These are phyloP conservation scores for Diaporthe ampelina DNA, from an alignment of 2,329 filamentous ascomycete species.

Conservation along the genomic window DNA sequence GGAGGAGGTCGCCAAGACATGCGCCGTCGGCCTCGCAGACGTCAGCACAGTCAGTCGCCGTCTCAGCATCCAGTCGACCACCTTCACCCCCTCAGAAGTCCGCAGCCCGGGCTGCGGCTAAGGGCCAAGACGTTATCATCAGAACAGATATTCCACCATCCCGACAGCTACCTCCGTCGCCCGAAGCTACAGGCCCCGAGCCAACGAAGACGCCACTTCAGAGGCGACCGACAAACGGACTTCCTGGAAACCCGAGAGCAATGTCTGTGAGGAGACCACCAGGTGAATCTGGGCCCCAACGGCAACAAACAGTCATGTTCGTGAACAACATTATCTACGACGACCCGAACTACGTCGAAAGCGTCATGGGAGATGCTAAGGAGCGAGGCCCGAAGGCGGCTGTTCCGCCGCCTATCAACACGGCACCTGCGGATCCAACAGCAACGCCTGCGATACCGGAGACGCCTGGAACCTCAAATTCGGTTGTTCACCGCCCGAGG, in stretches of 20 bases:
- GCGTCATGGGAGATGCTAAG: conserved; percentile 62
- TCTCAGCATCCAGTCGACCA: neutral
- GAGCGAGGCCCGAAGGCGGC: conserved; percentile 48
- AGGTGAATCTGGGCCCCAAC: conserved; percentile 47
- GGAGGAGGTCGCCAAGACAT: conserved; percentile 65
- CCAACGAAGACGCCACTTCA: conserved; percentile 57
- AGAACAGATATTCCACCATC: conserved; percentile 50
- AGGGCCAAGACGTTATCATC: conserved; percentile 16
- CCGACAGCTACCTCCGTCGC: conserved; percentile 47
- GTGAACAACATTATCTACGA: conserved; percentile 70
- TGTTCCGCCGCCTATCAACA: conserved; percentile 32
- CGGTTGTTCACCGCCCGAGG: conserved; percentile 68
- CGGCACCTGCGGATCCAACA: neutral
- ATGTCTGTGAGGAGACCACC: conserved; percentile 50
- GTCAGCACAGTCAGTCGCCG: conserved; percentile 9
- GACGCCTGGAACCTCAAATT: conserved; percentile 48
- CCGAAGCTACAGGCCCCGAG: conserved; percentile 50
- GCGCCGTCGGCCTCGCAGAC: conserved; percentile 37
- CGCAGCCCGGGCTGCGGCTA: conserved; percentile 27
- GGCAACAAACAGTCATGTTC: conserved; percentile 66
- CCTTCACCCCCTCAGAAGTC: conserved; percentile 34
- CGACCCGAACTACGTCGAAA: conserved; percentile 62
- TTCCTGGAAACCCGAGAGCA: conserved; percentile 63
- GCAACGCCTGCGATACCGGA: conserved; percentile 29
- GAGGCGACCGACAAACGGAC: conserved; percentile 59